Conservation (phyloP, 805 yeast species). For the Yarrowia sp. region DNA sequence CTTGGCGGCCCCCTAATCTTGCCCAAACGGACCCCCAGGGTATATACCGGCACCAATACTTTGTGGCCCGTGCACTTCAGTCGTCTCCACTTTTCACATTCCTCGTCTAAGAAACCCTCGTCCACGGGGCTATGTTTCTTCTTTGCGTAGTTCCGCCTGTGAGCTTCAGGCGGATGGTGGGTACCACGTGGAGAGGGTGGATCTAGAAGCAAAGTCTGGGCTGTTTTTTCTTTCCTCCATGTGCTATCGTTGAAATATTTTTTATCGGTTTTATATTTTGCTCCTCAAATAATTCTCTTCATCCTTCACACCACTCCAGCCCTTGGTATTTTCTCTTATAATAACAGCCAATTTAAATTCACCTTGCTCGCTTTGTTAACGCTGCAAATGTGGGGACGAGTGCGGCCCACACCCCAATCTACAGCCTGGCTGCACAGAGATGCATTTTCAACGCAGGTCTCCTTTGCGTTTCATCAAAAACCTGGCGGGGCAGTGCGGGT, state of each 20-base stretch:
- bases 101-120: not conserved
- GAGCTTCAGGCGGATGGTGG: too few relatives aligned
- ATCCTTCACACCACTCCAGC: conserved; percentile 3
- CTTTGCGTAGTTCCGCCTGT: too few relatives aligned
- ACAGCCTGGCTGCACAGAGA: conserved; percentile 27
- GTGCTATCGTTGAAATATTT: too few relatives aligned
- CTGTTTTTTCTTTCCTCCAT: too few relatives aligned
- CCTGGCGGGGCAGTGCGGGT: conserved; percentile 21
- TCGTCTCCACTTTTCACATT: conserved; percentile 1
- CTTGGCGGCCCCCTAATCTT: conserved; percentile 6
- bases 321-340: not conserved
- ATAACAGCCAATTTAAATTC: conserved; percentile 24
- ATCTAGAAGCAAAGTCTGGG: too few relatives aligned
- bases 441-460: conserved; percentile 24
- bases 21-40: not conserved
- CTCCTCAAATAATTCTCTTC: too few relatives aligned
- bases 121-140: too few relatives aligned
- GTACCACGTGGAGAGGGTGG: too few relatives aligned
- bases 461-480: conserved; percentile 6
- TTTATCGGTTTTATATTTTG: not conserved
- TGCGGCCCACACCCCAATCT: conserved; percentile 20
- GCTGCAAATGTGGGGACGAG: conserved; percentile 32
- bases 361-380: conserved; percentile 10
- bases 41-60: too few relatives aligned
- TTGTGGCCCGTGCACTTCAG: too few relatives aligned